Evolutionary conservation across 1,284 basidiomycete genomes (phyloP).

Genomic region (Austroboletus novae-zelandiae): DNA sequence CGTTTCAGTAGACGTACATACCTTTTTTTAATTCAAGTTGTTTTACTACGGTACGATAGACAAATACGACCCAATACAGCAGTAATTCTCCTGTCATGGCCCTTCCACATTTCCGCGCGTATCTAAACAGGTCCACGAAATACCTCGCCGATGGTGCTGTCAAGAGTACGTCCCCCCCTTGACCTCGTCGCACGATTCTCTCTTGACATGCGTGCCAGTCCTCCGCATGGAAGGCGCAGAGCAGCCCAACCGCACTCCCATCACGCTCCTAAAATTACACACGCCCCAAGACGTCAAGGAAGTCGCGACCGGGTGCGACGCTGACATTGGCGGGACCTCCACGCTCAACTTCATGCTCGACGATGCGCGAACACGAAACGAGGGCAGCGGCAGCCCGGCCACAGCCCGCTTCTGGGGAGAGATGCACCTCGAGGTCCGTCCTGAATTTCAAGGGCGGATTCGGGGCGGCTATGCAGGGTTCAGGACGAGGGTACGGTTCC

Average conservation of each 20-base stretch:
- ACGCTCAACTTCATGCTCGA: conserved; percentile 68
- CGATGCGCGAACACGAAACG: conserved; percentile 41
- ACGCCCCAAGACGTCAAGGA: conserved; percentile 54
- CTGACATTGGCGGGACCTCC: conserved; percentile 84
- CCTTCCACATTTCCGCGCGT: conserved; percentile 35
- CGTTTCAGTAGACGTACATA: conserved; percentile 1
- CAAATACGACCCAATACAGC: conserved; percentile 1
- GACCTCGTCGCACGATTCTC: conserved; percentile 1
- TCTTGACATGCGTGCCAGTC: conserved; percentile 41
- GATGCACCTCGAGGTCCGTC: conserved; percentile 64
- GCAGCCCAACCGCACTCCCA: conserved; percentile 53
- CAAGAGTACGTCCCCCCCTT: conserved; percentile 31
- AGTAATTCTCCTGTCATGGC: conserved; percentile 19
- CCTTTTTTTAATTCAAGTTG: neutral
- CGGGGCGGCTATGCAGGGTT: conserved; percentile 84
- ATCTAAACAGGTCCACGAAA: conserved; percentile 37
- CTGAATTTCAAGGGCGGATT: conserved; percentile 58
- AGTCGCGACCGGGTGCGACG: conserved; percentile 76
- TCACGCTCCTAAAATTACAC: conserved; percentile 63
- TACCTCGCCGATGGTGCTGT: conserved; percentile 33
- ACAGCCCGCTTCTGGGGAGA: conserved; percentile 74
- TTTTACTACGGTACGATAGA: neutral
- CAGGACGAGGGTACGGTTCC: conserved; percentile 62
- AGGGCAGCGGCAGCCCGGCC: conserved; percentile 38
- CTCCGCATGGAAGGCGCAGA: conserved; percentile 73